Evolutionary conservation across 2,329 filamentous ascomycete genomes (phyloP), one percentile per base, ranked within the genome.

Genomic region (Aspergillus uvarum): DNA sequence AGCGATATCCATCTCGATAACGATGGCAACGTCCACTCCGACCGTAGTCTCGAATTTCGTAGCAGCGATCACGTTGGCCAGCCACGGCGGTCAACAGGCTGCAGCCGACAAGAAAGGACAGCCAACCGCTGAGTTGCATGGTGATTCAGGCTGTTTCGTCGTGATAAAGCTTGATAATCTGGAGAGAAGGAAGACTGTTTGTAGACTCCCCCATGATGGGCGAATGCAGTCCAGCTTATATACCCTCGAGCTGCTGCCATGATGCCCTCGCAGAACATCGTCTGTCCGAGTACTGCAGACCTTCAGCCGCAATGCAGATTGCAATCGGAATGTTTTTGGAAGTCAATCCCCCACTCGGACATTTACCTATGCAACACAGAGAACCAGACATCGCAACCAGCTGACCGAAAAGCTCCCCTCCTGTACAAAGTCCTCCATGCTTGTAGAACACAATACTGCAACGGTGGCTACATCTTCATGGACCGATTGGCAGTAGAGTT

Each of bases 61-160:
- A 58, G 38, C 56, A 58, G 19, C 38, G 16, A 19, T 44, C 38
- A 8, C 38, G 49, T 29, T 58, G 56, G 5, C 35, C 56, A 12
- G 31, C 49, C n/a, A 52, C 56, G 11, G 38, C 24, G 3, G 56
- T n/a, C 35, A 51, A n/a, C 6, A 58, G n/a, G 22, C 38, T 31
- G 11, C 49, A 47, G 26, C 38, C 22, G n/a, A 42, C 49, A 24
- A 58, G 21, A 32, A 58, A 22, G 5, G 5, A 19, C 38, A 53
- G 16, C 11, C 52, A 6, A 32, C 49, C 22, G 49, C 48, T 44
- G 49, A 58, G 22, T 47, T 58, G 42, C 56, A 58, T 53, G 14
- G 26, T 42, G 44, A 8, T 44, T 6, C 0, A 44, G 38, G 16
- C 38, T 6, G 6, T 16, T 44, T 16, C 14, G 14, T 7, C 4